Percentiles rank a stretch among this genome's conserved stretches.
These are phyloP conservation scores for Polysphondylium violaceum DNA, from an alignment of 78 protist species.

Conservation along the genomic window DNA sequence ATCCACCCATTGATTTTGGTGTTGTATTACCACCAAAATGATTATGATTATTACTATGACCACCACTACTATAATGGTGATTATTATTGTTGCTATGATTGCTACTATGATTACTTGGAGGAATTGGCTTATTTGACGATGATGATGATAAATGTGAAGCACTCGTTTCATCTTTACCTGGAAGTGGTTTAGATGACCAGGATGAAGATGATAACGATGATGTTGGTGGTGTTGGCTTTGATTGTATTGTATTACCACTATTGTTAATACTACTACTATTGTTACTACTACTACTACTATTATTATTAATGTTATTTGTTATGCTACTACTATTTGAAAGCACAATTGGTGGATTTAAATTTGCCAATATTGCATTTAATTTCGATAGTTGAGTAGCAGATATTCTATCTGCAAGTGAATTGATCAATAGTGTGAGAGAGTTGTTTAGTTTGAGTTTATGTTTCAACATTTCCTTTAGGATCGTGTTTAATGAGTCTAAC, in stretches of 20 bases:
- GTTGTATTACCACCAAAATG: slow-evolving; percentile 8
- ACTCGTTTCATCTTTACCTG: background rate
- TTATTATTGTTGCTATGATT: background rate
- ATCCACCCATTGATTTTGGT: too few species aligned
- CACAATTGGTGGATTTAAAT: too few species aligned
- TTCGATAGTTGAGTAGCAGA: too few species aligned
- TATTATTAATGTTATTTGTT: background rate
- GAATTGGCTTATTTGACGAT: background rate
- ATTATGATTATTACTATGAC: background rate
- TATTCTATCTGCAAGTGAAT: too few species aligned
- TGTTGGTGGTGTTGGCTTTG: background rate
- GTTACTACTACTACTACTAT: background rate
- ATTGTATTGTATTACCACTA: too few species aligned
- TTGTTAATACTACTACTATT: background rate
- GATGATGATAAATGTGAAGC: background rate
- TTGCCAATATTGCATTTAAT: too few species aligned
- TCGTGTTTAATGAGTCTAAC: background rate
- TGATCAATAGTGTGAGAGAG: too few species aligned
- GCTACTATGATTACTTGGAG: background rate
- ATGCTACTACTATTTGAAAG: background rate
- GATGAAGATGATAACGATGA: background rate
- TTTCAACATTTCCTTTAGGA: too few species aligned
- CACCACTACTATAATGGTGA: background rate
- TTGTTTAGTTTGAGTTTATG: too few species aligned
- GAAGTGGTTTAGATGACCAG: background rate